Evolutionary conservation across 1,284 basidiomycete species (phyloP).

Genomic region (Ceratorhiza oryzae-sativae): DNA sequence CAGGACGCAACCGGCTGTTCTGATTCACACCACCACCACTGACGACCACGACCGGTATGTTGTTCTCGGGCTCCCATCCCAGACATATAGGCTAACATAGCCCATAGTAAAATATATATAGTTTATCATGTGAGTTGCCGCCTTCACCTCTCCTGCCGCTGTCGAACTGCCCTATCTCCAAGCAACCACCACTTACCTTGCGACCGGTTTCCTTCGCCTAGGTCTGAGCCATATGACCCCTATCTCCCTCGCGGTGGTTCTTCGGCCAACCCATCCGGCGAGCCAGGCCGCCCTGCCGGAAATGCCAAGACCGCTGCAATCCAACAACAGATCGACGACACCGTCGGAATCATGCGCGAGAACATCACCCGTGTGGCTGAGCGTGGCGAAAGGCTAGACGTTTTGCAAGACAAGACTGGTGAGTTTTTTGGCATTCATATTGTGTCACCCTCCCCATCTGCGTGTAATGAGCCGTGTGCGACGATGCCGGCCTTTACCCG

Average conservation of each 20-base stretch:
- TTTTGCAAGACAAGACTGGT: conserved; percentile 98
- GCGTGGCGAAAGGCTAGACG: conserved; percentile 92
- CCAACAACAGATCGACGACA: conserved; percentile 93
- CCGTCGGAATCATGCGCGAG: conserved; percentile 96
- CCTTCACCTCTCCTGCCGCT: neutral
- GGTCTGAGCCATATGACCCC: conserved; percentile 95
- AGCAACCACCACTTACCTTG: neutral
- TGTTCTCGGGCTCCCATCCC: neutral
- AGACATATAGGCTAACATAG: neutral
- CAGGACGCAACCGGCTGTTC: conserved; percentile 6
- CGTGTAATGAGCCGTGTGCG: neutral
- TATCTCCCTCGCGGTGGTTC: conserved; percentile 86
- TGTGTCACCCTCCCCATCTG: conserved; percentile 16
- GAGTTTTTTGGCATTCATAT: conserved; percentile 49
- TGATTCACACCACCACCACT: conserved; percentile 28
- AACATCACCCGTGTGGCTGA: conserved; percentile 97
- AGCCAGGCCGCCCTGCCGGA: conserved; percentile 52
- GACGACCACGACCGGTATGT: conserved; percentile 32
- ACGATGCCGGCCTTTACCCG: neutral
- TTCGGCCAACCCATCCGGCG: conserved; percentile 63
- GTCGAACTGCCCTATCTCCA: conserved; percentile 5
- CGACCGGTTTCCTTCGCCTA: conserved; percentile 47
- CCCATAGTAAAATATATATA: conserved; percentile 26
- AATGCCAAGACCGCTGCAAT: conserved; percentile 91
- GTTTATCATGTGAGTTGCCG: conserved; percentile 18